Percentiles rank a stretch among this genome's conserved stretches.
Conservation (phyloP, 352 stramenopile species). For the Phytophthora multivora region DNA sequence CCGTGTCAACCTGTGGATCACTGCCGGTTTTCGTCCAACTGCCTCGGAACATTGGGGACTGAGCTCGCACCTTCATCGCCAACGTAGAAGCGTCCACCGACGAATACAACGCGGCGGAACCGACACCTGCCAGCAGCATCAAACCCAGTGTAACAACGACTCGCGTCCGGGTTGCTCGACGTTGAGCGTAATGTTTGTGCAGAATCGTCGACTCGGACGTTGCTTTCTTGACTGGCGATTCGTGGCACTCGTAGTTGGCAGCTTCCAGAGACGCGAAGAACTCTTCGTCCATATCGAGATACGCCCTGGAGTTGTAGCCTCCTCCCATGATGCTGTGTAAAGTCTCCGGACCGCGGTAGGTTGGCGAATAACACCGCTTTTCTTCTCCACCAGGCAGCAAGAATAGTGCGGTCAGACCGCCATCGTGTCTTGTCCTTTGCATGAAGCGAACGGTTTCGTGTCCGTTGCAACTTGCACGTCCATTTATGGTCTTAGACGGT, state of each 20-base stretch:
- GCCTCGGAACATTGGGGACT: constrained; percentile 10
- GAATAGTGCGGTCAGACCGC: not conserved
- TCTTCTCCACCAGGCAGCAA: not conserved
- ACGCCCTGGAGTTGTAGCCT: constrained; percentile 19
- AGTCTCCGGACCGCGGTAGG: constrained; percentile 6
- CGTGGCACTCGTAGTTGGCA: constrained; percentile 33
- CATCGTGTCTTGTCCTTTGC: not conserved
- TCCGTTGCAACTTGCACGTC: constrained; percentile 4
- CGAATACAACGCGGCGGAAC: constrained; percentile 13
- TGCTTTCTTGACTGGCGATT: constrained; percentile 23
- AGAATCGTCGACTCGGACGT: constrained; percentile 34
- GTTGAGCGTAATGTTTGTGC: constrained; percentile 20
- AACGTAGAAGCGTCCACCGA: constrained; percentile 10
- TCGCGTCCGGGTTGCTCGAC: constrained; percentile 27
- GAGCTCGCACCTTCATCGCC: constrained; percentile 8
- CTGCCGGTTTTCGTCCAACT: not conserved
- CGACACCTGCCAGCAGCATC: constrained; percentile 21
- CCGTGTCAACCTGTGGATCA: not conserved
- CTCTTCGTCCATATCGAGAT: constrained; percentile 39
- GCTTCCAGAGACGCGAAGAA: constrained; percentile 35
- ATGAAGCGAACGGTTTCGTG: constrained; percentile 9
- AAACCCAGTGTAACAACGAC: constrained; percentile 19
- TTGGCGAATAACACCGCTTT: constrained; percentile 2
- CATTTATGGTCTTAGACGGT: too few relatives aligned
- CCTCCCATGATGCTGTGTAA: constrained; percentile 14